These are phyloP conservation scores for Spergularia marina DNA, from an alignment of 148 eudicot species.

Conservation along the genomic window DNA sequence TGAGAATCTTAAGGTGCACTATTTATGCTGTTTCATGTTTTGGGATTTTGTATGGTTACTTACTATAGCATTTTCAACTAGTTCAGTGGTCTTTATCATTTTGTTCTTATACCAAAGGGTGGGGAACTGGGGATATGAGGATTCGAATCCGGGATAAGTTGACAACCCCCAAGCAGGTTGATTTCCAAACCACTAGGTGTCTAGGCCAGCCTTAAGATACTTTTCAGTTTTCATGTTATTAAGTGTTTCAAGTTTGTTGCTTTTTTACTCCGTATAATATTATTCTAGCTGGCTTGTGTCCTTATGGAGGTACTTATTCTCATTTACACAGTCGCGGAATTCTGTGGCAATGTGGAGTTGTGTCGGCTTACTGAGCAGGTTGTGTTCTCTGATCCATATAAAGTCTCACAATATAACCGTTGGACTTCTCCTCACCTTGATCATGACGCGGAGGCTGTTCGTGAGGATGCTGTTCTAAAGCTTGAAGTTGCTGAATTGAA, in stretches of 20 bases:
- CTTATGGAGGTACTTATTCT: background rate
- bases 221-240: no score
- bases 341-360: constrained; percentile 90
- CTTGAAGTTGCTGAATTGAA: constrained; percentile 85
- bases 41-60: no score
- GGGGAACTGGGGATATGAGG: no score
- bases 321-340: constrained; percentile 71
- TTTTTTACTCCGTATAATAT: background rate
- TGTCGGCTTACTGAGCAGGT: constrained; percentile 90
- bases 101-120: no score
- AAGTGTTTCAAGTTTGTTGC: background rate
- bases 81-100: no score
- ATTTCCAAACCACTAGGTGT: no score
- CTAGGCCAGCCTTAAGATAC: no score
- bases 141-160: no score
- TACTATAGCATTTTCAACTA: no score
- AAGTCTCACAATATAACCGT: constrained; percentile 66
- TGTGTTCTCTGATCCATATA: constrained; percentile 95
- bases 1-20: background rate
- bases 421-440: constrained; percentile 94
- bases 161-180: no score
- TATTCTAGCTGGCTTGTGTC: background rate
- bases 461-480: constrained; percentile 69
- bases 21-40: background rate
- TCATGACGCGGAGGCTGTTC: constrained; percentile 78